These are phyloP conservation scores for Begonia masoniana DNA, from an alignment of 306 rosid genomes.

Conservation along the genomic window DNA sequence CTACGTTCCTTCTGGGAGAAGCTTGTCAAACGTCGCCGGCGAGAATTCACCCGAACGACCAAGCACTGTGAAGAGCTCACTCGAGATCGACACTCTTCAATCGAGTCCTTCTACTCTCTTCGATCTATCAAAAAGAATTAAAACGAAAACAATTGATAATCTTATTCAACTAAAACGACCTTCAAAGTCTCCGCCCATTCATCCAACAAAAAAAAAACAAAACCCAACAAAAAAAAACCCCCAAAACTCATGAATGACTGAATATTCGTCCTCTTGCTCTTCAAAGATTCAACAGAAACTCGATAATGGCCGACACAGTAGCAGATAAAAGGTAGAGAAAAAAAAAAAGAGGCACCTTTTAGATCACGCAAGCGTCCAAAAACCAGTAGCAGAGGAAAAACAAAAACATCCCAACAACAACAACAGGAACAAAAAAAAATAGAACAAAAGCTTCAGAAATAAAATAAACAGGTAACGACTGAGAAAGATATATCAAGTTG, in stretches of 20 bases:
- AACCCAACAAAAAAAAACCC: not conserved
- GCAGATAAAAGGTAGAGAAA: constrained; percentile 9
- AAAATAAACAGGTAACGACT: not conserved
- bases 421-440: not conserved
- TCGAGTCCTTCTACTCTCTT: not conserved
- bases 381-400: not conserved
- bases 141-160: not conserved
- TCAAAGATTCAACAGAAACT: constrained; percentile 10
- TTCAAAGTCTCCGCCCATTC: too few species aligned
- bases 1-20: not conserved
- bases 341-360: constrained; percentile 6
- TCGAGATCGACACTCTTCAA: not conserved
- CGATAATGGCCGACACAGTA: constrained; percentile 12
- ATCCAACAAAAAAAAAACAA: not conserved
- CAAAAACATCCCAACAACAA: not conserved
- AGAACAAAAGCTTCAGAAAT: not conserved
- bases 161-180: too few species aligned
- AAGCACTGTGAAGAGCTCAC: not conserved
- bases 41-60: not conserved
- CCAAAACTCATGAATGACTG: not conserved
- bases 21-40: not conserved
- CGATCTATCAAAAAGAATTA: not conserved
- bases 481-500: not conserved
- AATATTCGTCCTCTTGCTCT: constrained; percentile 1
- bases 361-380: constrained; percentile 14